Conservation (phyloP, 331 rosid species). For the Malus hybrid region DNA sequence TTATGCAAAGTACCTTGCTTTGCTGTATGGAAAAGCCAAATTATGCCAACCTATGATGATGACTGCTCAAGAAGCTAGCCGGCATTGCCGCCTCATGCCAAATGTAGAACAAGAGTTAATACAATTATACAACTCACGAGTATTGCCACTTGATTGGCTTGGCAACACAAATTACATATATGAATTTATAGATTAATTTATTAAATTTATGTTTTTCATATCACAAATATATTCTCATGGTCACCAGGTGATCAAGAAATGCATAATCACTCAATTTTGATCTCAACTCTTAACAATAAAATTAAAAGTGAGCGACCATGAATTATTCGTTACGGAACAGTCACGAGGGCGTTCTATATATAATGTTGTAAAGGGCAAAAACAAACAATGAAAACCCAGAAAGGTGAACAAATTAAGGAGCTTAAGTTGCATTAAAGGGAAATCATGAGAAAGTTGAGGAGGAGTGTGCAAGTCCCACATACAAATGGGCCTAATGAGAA, state of each 20-base stretch:
- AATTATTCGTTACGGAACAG: too few relatives aligned
- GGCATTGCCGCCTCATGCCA: conserved; percentile 15
- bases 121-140: conserved; percentile 4
- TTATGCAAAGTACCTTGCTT: neutral
- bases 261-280: neutral
- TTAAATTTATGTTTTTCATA: neutral
- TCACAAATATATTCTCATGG: neutral
- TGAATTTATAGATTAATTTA: neutral
- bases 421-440: neutral
- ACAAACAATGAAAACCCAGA: neutral
- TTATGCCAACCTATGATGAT: neutral
- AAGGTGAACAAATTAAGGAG: neutral
- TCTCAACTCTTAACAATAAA: too few relatives aligned
- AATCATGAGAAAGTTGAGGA: conserved; percentile 10
- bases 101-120: conserved; percentile 3
- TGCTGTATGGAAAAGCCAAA: neutral
- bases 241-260: too few relatives aligned
- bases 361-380: neutral
- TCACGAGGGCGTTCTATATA: rapidly evolving
- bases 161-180: neutral
- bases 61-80: conserved; percentile 4
- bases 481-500: conserved; percentile 2
- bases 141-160: neutral
- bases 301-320: rapidly evolving
- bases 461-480: neutral